Evolutionary conservation across 2,329 filamentous ascomycete species (phyloP).

Genomic region (Claviceps digitariae): DNA sequence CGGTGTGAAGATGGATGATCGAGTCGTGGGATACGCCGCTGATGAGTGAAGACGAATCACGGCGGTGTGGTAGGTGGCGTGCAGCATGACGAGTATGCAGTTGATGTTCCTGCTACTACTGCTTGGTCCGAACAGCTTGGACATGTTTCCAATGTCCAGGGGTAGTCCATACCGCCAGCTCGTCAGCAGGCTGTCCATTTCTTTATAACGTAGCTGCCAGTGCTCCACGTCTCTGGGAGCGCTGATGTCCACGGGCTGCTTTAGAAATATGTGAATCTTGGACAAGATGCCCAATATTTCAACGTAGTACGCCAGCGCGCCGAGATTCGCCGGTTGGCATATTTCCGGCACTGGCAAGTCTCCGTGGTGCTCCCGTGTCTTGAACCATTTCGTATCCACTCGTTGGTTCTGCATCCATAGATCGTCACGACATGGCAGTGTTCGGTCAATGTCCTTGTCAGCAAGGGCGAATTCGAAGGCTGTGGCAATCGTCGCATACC

Average conservation of each 20-base stretch:
- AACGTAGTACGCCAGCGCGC: slow-evolving; percentile 80
- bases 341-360: slow-evolving; percentile 45
- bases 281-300: slow-evolving; percentile 80
- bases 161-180: slow-evolving; percentile 77
- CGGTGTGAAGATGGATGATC: slow-evolving; percentile 78
- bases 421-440: slow-evolving; percentile 75
- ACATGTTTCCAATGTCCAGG: slow-evolving; percentile 64
- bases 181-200: slow-evolving; percentile 66
- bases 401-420: slow-evolving; percentile 72
- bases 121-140: slow-evolving; percentile 58
- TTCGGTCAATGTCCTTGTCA: slow-evolving; percentile 80
- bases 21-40: slow-evolving; percentile 79
- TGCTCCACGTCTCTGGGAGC: slow-evolving; percentile 72
- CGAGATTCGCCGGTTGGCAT: slow-evolving; percentile 53
- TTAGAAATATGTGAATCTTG: slow-evolving; percentile 77
- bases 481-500: slow-evolving; percentile 81
- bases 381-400: slow-evolving; percentile 77
- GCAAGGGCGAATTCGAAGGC: slow-evolving; percentile 85
- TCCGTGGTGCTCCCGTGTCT: slow-evolving; percentile 30
- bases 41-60: slow-evolving; percentile 86
- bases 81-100: slow-evolving; percentile 81
- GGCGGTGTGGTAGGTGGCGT: slow-evolving; percentile 79
- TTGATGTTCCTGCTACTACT: slow-evolving; percentile 51
- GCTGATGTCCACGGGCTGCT: slow-evolving; percentile 79
- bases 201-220: slow-evolving; percentile 79